Evolutionary conservation across 2,329 filamentous ascomycete species (phyloP).

Genomic region (Raffaelea deltoideospora): DNA sequence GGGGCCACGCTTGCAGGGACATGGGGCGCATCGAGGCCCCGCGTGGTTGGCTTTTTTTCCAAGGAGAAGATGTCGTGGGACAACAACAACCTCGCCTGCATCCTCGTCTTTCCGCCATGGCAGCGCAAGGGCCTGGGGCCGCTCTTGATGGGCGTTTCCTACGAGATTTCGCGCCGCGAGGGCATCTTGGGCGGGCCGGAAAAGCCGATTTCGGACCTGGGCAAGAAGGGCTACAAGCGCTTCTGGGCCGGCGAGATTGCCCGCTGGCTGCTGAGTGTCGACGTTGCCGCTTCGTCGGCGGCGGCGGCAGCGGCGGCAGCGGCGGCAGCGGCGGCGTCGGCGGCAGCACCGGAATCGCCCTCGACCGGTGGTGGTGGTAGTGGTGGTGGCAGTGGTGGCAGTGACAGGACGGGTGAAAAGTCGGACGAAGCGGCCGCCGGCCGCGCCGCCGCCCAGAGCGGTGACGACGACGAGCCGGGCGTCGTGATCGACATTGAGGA

Average conservation of each 20-base stretch:
- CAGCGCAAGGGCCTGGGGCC: constrained; percentile 80
- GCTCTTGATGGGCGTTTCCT: constrained; percentile 82
- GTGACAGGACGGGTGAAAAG: too few relatives aligned
- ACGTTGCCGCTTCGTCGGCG: constrained; percentile 12
- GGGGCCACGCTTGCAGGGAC: constrained; percentile 3
- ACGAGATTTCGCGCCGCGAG: constrained; percentile 77
- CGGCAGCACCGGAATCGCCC: too few relatives aligned
- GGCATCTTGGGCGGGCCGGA: constrained; percentile 80
- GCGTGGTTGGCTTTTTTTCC: constrained; percentile 87
- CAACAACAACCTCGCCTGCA: constrained; percentile 93
- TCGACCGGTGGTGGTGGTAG: too few relatives aligned
- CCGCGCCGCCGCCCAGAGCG: not conserved
- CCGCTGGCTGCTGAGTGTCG: constrained; percentile 42
- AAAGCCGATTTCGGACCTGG: constrained; percentile 79
- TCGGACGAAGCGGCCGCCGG: too few relatives aligned
- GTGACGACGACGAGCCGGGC: constrained; percentile 15
- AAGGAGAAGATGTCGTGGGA: constrained; percentile 99
- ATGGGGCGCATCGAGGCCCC: constrained; percentile 6
- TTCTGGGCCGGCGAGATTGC: constrained; percentile 82
- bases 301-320: constrained; percentile 5
- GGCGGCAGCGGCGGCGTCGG: not conserved
- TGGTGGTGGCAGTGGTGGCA: too few relatives aligned
- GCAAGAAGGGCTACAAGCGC: constrained; percentile 63
- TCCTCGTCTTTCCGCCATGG: constrained; percentile 90
- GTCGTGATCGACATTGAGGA: constrained; percentile 50